A percentile compares a stretch with the other conserved stretches of the same genome.
These are phyloP conservation scores for Trichoderma citrinoviride DNA, from an alignment of 2,329 filamentous ascomycete genomes.

Conservation along the genomic window DNA sequence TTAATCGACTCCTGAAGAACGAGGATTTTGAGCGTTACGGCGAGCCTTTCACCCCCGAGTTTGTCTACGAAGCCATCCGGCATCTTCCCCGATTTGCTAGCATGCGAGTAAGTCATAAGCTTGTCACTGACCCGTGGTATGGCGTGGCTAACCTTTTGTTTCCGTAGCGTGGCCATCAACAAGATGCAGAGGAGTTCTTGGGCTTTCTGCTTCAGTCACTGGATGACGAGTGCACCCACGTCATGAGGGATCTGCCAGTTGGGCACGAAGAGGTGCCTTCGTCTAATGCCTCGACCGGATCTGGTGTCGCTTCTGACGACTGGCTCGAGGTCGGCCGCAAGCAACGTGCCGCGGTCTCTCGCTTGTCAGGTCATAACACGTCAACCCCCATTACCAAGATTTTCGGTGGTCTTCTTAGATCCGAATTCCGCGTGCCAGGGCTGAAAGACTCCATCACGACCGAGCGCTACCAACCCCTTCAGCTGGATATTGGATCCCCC, in stretches of 20 bases:
- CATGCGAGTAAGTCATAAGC: conserved; percentile 69
- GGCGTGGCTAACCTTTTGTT: conserved; percentile 23
- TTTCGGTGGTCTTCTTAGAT: conserved; percentile 87
- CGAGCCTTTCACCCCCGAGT: conserved; percentile 87
- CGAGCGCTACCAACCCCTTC: conserved; percentile 90
- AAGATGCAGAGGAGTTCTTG: conserved; percentile 96
- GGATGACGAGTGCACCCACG: conserved; percentile 83
- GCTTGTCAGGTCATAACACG: conserved; percentile 72
- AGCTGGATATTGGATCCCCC: conserved; percentile 87
- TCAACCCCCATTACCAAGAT: conserved; percentile 90
- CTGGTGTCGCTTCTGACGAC: conserved; percentile 41
- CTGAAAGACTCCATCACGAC: conserved; percentile 87
- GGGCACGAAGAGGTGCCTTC: conserved; percentile 40
- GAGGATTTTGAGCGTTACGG: conserved; percentile 88
- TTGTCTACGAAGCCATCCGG: conserved; percentile 90
- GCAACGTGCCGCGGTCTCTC: conserved; percentile 81
- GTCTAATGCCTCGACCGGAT: conserved; percentile 28
- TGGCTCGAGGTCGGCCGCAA: conserved; percentile 95
- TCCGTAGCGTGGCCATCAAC: conserved; percentile 80
- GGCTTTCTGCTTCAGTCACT: conserved; percentile 89
- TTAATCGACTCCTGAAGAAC: conserved; percentile 71
- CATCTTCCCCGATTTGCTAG: conserved; percentile 82
- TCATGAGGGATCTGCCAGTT: conserved; percentile 54
- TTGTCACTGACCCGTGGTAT: neutral
- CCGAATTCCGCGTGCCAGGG: conserved; percentile 82